Evolutionary conservation across 176 grass and related monocot genomes (phyloP).

Genomic region (Triticum dicoccoides): DNA sequence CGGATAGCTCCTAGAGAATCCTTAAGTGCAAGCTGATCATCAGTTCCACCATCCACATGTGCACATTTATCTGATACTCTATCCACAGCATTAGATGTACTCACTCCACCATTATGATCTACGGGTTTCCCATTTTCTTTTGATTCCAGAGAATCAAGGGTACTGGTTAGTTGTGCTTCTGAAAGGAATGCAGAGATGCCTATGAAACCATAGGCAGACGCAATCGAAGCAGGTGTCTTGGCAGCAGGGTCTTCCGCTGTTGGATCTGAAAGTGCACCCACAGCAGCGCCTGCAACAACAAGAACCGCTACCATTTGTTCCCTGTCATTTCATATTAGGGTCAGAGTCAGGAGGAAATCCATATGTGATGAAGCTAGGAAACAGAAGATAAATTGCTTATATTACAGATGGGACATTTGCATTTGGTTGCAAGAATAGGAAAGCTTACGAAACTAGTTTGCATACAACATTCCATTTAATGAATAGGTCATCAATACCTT

Average conservation of each 20-base stretch:
- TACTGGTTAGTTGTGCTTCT: constrained; percentile 65
- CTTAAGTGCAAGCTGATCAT: constrained; percentile 79
- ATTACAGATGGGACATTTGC: not conserved
- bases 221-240: constrained; percentile 66
- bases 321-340: constrained; percentile 33
- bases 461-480: not conserved
- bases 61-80: constrained; percentile 60
- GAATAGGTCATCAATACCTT: constrained; percentile 47
- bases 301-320: constrained; percentile 66
- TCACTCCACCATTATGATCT: constrained; percentile 13
- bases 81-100: constrained; percentile 24
- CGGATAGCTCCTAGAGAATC: constrained; percentile 70
- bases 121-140: constrained; percentile 28
- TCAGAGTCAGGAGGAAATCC: constrained; percentile 7
- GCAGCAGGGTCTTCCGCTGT: constrained; percentile 61
- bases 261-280: constrained; percentile 68
- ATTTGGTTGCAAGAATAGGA: not conserved
- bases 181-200: constrained; percentile 93
- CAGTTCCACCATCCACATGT: constrained; percentile 44
- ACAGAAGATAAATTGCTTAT: not conserved
- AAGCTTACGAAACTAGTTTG: not conserved
- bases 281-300: constrained; percentile 70
- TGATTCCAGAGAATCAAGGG: constrained; percentile 60
- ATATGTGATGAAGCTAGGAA: constrained; percentile 3
- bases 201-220: constrained; percentile 61